Percentiles rank a stretch among this genome's conserved stretches.
Conservation (phyloP, 2,329 filamentous ascomycete species). For the Aspergillus sergii region DNA sequence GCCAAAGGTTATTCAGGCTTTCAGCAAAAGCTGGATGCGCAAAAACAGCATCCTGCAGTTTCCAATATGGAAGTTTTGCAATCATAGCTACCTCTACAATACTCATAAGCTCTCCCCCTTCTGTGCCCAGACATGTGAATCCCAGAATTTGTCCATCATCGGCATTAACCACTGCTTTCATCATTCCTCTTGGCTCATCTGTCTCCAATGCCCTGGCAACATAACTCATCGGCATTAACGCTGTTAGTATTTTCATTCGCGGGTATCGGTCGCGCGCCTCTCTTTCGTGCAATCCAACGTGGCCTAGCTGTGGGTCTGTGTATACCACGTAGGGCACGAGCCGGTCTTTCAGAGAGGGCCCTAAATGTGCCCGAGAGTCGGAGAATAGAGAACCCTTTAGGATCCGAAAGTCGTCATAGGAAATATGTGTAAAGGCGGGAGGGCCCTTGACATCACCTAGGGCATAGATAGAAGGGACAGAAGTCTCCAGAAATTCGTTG, state of each 20-base stretch:
- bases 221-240: constrained; percentile 4
- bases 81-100: constrained; percentile 10
- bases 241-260: neutral
- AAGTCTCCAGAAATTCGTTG: constrained; percentile 8
- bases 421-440: constrained; percentile 12
- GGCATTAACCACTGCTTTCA: constrained; percentile 10
- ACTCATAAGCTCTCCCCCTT: constrained; percentile 14
- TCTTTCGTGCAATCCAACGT: constrained; percentile 10
- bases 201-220: constrained; percentile 12
- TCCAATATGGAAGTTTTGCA: constrained; percentile 6
- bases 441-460: constrained; percentile 12
- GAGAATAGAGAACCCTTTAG: neutral
- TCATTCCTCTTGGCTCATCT: constrained; percentile 5
- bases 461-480: constrained; percentile 3
- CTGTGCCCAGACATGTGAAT: constrained; percentile 8
- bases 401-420: constrained; percentile 10
- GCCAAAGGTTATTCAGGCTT: neutral
- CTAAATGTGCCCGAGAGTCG: neutral
- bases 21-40: neutral
- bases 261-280: constrained; percentile 9
- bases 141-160: constrained; percentile 6
- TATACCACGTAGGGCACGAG: constrained; percentile 11
- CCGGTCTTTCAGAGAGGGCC: neutral
- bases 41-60: neutral
- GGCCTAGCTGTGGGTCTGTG: constrained; percentile 11